Evolutionary conservation across 1,284 basidiomycete genomes (phyloP), one percentile per base, ranked within the genome.

Genomic region (Ceratobasidium sp.): DNA sequence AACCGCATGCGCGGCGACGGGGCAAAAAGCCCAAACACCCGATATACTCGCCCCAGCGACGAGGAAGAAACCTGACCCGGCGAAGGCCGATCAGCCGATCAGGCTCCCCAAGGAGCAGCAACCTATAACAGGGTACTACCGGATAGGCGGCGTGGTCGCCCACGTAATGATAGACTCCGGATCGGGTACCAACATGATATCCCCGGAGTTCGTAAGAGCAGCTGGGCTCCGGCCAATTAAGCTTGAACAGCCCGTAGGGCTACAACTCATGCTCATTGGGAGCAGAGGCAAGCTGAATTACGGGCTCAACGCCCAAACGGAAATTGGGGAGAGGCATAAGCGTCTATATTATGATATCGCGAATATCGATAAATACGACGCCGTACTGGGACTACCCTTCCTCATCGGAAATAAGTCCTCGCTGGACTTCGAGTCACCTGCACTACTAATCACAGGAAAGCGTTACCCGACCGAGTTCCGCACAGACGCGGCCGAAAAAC

Each of bases 271-370:
- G 28, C 51, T 61, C 13, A 42, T 56, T 1, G 73, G 73, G 0
- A 77, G 73, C 63, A 9, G 51, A 39, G 73, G 58, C 15, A 4
- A 51, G 18, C 0, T 67, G 0, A 68, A 68, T 33, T 66, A 1
- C 12, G 73, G 73, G 3, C 12, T 77, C 5, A 53, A 13, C 15
- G 6, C 28, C 1, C n/a, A 13, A 23, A 1, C 56, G 0, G 51
- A 56, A 28, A 20, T 70, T n/a, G n/a, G 9, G 87, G 87, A 20
- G 68, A 12, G 13, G 0, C 68, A 70, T 3, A n/a, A n/a, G n/a
- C n/a, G n/a, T n/a, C n/a, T n/a, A n/a, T 84, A 84, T 64, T 81
- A 85, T 26, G 84, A 86, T 67, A 78, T 85, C 0, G 82, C 82
- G 0, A 85, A 86, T 72, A 55, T 86, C 0, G 84, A 85, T 61